Conservation (phyloP, 805 yeast species). For the Saccharomycopsis selenospora region DNA sequence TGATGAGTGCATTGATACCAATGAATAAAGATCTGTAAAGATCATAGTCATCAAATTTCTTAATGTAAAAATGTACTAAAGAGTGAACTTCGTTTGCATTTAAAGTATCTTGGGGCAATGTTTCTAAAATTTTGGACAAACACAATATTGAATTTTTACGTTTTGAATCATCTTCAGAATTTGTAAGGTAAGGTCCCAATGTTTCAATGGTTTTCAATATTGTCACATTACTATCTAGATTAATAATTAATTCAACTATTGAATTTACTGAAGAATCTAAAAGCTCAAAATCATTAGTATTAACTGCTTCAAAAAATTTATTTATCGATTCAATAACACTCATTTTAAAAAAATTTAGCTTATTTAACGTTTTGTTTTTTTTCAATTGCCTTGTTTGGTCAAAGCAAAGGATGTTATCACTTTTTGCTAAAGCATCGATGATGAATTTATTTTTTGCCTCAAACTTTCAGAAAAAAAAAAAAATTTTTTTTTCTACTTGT, state of each 20-base stretch:
- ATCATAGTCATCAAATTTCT: conserved; percentile 58
- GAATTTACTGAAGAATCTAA: not conserved
- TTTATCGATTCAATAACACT: not conserved
- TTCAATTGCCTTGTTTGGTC: too few relatives aligned
- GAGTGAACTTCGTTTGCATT: conserved; percentile 43
- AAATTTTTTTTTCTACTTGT: too few relatives aligned
- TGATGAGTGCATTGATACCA: conserved; percentile 47
- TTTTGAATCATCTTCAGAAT: conserved; percentile 34
- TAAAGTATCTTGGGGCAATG: conserved; percentile 25
- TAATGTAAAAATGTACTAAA: conserved; percentile 48
- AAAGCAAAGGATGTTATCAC: too few relatives aligned
- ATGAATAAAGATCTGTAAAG: conserved; percentile 41
- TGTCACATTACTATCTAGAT: conserved; percentile 25
- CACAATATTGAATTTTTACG: conserved; percentile 37
- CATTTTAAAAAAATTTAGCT: not conserved
- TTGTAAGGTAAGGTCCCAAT: conserved; percentile 43
- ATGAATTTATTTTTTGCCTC: too few relatives aligned
- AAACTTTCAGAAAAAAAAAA: too few relatives aligned
- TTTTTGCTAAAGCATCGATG: too few relatives aligned
- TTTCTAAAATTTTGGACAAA: conserved; percentile 32
- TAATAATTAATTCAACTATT: not conserved
- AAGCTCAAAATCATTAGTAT: not conserved
- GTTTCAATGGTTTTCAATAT: conserved; percentile 38
- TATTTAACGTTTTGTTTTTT: too few relatives aligned
- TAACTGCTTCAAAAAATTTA: not conserved